Evolutionary conservation across 2,329 filamentous ascomycete genomes (phyloP).

Genomic region (Nemania serpens): DNA sequence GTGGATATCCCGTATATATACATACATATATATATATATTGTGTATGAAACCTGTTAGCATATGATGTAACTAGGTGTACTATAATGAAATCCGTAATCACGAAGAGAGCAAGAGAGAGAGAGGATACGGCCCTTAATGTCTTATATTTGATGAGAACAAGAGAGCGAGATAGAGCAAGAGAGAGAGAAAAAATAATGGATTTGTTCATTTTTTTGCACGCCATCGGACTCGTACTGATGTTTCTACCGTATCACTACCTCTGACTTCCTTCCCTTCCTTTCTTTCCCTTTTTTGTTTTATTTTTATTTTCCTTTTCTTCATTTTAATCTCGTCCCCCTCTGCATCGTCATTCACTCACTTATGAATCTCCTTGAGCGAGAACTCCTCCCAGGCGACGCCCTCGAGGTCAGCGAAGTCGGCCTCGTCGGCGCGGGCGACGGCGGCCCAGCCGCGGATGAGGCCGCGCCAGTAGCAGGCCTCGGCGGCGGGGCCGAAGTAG

Average conservation of each 20-base stretch:
- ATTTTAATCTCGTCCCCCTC: background rate
- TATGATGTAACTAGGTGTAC: slow-evolving; percentile 31
- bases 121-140: slow-evolving; percentile 22
- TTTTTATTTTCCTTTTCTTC: background rate
- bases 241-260: too few relatives aligned
- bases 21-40: slow-evolving; percentile 21
- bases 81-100: slow-evolving; percentile 30
- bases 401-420: slow-evolving; percentile 42
- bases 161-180: background rate
- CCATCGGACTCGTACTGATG: too few relatives aligned
- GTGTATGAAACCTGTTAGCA: slow-evolving; percentile 32
- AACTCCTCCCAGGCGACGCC: slow-evolving; percentile 50
- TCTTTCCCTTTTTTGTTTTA: too few relatives aligned
- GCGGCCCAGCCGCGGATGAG: slow-evolving; percentile 53
- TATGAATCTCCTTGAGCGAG: slow-evolving; percentile 39
- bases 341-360: slow-evolving; percentile 14
- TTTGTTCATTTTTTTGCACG: background rate
- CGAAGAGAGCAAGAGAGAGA: too few relatives aligned
- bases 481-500: slow-evolving; percentile 55
- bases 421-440: slow-evolving; percentile 45
- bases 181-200: background rate
- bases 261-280: too few relatives aligned
- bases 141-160: background rate
- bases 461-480: slow-evolving; percentile 58
- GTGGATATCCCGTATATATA: slow-evolving; percentile 17